Base-by-base conservation (phyloP, 2,329 filamentous ascomycete genomes). In the Fusarium piperis region DNA sequence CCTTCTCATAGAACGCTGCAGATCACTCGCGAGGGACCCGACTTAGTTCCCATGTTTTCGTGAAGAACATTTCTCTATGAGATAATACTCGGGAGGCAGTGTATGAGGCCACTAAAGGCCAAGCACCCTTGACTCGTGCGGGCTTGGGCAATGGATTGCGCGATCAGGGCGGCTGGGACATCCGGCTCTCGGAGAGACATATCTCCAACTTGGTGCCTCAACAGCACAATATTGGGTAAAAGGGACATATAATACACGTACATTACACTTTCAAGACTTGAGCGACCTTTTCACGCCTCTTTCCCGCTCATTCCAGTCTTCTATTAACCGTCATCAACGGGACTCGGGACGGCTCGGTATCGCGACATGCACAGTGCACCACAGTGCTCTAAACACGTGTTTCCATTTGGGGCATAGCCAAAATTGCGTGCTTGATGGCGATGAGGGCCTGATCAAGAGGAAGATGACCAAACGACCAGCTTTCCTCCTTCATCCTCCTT, bases 361-460 rank as follows among this genome's bases (percentile, higher is more conserved):
- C 41, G 48, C 32, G 28, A 16, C 55, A 30, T 52, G 33, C 46
- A 61, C 64, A 65, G 64, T 66, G 33, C 20, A 18, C 12, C 0
- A 71, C 68, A 67, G 68, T 71, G 68, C 15, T 6, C 9, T 0
- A 18, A n/a, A 10, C 51, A 71, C 68, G 0, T 0, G n/a, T 18
- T 63, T 38, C 71, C 56, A 28, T 23, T 68, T 71, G 39, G 44
- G 71, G 36, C 51, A 68, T 66, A 69, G 71, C 56, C 57, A 16
- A 32, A 33, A 73, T 73, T 71, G 71, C 71, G 71, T 73, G 71
- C 62, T 73, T 59, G 33, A 73, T 51, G 26, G 60, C 55, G 41
- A 60, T 33, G 61, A 59, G 53, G 36, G 26, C 44, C 44, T 48
- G 38, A 39, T 53, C 46, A 64, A 64, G 52, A 70, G n/a, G 39